Evolutionary conservation across 2,329 filamentous ascomycete genomes (phyloP).

Genomic region (Coniochaeta pulveracea): DNA sequence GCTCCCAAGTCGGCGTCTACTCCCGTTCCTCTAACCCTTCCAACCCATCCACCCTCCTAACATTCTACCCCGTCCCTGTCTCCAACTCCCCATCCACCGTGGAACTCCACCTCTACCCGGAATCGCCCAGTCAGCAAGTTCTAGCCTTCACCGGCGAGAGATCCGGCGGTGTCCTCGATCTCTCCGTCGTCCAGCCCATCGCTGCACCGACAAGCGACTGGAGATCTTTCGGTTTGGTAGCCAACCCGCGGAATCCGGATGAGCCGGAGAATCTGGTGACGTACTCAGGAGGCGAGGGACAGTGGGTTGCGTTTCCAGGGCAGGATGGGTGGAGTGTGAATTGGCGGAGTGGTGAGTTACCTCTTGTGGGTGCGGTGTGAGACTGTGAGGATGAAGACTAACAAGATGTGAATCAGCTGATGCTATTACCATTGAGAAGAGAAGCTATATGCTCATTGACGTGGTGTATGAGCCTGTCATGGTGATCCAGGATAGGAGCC

Average conservation of each 20-base stretch:
- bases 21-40: slow-evolving; percentile 7
- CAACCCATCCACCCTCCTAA: too few species aligned
- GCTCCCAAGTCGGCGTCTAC: slow-evolving; percentile 21
- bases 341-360: slow-evolving; percentile 24
- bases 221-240: slow-evolving; percentile 21
- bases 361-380: slow-evolving; percentile 3
- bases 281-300: slow-evolving; percentile 7
- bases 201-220: slow-evolving; percentile 17
- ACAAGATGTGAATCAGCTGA: slow-evolving; percentile 6
- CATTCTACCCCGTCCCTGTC: slow-evolving; percentile 19
- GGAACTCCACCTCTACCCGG: slow-evolving; percentile 25
- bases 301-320: slow-evolving; percentile 23
- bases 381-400: background rate
- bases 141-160: slow-evolving; percentile 24
- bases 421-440: slow-evolving; percentile 19
- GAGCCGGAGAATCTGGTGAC: slow-evolving; percentile 6
- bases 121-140: slow-evolving; percentile 21
- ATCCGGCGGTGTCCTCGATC: slow-evolving; percentile 18
- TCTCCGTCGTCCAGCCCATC: slow-evolving; percentile 21
- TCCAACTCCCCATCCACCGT: slow-evolving; percentile 12
- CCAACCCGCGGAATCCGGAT: slow-evolving; percentile 4
- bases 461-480: slow-evolving; percentile 17
- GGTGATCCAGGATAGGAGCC: slow-evolving; percentile 1
- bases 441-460: slow-evolving; percentile 17
- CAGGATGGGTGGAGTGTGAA: slow-evolving; percentile 18